Percentiles rank a stretch among this genome's conserved stretches.
These are phyloP conservation scores for Sisymbrium altissimum DNA, from an alignment of 345 rosid genomes.

Conservation along the genomic window DNA sequence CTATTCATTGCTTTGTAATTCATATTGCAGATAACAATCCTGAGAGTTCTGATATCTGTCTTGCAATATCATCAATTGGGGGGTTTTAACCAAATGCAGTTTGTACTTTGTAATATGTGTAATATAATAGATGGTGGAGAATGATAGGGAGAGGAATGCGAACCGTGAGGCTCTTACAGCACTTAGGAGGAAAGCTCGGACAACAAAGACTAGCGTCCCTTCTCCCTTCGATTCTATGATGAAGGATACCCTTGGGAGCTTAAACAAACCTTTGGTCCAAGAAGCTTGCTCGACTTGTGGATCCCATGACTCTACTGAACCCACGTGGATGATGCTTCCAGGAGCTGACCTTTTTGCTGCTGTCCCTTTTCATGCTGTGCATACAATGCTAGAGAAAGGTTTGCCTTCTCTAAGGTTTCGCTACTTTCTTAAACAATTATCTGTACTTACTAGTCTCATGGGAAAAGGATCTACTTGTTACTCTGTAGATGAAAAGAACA, in stretches of 20 bases:
- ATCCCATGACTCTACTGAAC: slow-evolving; percentile 58
- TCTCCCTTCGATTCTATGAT: slow-evolving; percentile 71
- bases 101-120: slow-evolving; percentile 9
- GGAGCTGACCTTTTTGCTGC: slow-evolving; percentile 74
- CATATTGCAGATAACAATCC: no score
- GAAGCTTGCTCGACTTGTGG: slow-evolving; percentile 74
- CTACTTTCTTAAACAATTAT: background rate
- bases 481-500: background rate
- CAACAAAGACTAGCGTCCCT: slow-evolving; percentile 63
- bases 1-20: no score
- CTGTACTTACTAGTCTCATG: background rate
- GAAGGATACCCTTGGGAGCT: slow-evolving; percentile 46
- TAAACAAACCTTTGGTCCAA: slow-evolving; percentile 54
- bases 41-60: no score
- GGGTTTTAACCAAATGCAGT: background rate
- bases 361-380: slow-evolving; percentile 78
- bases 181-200: slow-evolving; percentile 68
- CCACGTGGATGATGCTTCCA: slow-evolving; percentile 77
- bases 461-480: background rate
- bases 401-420: background rate
- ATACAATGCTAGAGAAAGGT: slow-evolving; percentile 77
- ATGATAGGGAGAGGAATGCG: slow-evolving; percentile 66
- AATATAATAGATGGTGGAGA: slow-evolving; percentile 56
- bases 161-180: slow-evolving; percentile 78
- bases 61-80: no score